Evolutionary conservation across 805 yeast genomes (phyloP), one percentile per base, ranked within the genome.

Genomic region (Candida parachauliodes): DNA sequence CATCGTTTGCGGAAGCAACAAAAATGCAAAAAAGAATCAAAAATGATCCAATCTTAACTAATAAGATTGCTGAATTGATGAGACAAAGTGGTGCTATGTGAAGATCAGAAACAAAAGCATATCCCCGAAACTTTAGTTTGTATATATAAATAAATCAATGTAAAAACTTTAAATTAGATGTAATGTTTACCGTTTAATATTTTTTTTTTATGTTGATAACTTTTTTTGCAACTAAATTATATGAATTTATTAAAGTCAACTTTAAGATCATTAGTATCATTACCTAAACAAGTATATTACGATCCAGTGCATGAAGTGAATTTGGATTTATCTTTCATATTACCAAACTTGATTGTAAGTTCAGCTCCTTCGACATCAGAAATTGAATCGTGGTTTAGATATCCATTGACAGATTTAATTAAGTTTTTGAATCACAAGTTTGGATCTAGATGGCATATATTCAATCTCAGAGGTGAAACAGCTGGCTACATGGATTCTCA

Each of bases 1-100:
- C 88, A 45, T 82, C 93, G 14, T 84, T 86, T 52, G 89, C 91
- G 43, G 96, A 88, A 67, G 96, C 97, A 46, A 80, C 96, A 34
- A 85, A 84, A 61, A 79, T 88, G 68, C 98, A 93, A 72, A 67
- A 80, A 55, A 79, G 82, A 55, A 77, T 93, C 51, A 79, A 74
- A 64, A 63, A 72, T 37, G 93, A 84, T 55, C 86, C 87, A 28
- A 62, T 72, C 18, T 71, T 83, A 57, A 72, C 77, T 50, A 65
- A 67, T 25, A 82, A 79, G 62, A 76, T 84, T 47, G 72, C 73
- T 44, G 84, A 81, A 60, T 66, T 82, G 31, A 60, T 80, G 65
- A 58, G 57, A 50, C 58, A 53, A 47, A 44, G 32, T 28, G 42
- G 44, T 34, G 39, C 44, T 20, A 34, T 43, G 28, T 43, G 45